phyloP scores from a whole-genome alignment of 1,139 yeast genomes.

The Yamadazyma songkhlaensis region DNA sequence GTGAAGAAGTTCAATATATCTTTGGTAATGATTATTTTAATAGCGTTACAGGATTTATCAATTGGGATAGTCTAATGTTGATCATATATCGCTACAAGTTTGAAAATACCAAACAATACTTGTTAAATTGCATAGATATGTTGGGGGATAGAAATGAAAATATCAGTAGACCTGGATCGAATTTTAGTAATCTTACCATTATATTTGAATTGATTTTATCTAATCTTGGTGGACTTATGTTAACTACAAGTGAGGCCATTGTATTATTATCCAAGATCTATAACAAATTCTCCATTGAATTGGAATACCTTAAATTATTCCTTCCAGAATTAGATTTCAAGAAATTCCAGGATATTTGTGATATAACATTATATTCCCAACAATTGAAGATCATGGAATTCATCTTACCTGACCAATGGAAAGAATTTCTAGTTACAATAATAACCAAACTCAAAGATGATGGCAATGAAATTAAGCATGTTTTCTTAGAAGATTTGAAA shows the following conservation, averaged over 20 bases:
- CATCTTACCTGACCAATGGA: conserved; percentile 11
- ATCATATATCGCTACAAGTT: conserved; percentile 2
- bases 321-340: conserved; percentile 6
- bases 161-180: conserved; percentile 8
- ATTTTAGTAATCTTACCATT: conserved; percentile 2
- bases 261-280: conserved; percentile 8
- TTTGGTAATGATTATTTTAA: not conserved
- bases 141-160: conserved; percentile 4
- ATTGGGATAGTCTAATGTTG: conserved; percentile 7
- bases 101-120: conserved; percentile 2
- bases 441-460: not conserved
- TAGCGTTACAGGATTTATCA: not conserved
- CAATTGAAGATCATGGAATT: conserved; percentile 8
- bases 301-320: conserved; percentile 5
- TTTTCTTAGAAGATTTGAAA: conserved; percentile 8
- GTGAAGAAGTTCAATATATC: not conserved
- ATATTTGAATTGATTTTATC: conserved; percentile 1
- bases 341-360: conserved; percentile 7
- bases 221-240: conserved; percentile 4
- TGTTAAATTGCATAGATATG: conserved; percentile 5
- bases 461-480: not conserved
- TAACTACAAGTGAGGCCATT: conserved; percentile 9
- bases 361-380: conserved; percentile 7
- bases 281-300: conserved; percentile 8
- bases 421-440: conserved; percentile 1